Conservation (phyloP, 139 green algal genomes). For the Ettlia oleoabundans region DNA sequence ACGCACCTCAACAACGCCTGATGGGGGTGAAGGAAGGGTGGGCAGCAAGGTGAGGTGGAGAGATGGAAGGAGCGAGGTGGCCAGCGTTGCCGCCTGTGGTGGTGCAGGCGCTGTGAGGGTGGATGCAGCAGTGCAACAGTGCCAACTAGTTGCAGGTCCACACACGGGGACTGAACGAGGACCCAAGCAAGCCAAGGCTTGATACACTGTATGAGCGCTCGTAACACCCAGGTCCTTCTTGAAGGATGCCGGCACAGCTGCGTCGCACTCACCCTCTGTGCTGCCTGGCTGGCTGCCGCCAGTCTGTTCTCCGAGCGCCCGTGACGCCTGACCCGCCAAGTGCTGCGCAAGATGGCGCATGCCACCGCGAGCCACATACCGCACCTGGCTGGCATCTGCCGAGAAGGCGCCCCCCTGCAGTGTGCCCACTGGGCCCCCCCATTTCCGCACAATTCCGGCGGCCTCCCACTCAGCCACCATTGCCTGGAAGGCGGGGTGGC, state of each 20-base stretch:
- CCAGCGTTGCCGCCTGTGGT: too few relatives aligned
- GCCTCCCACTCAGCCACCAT: conserved; percentile 61
- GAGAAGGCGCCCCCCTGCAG: conserved; percentile 45
- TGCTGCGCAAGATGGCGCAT: conserved; percentile 66
- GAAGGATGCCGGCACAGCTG: too few relatives aligned
- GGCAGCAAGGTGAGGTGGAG: background rate
- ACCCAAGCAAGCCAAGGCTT: too few relatives aligned
- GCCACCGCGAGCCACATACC: conserved; percentile 61
- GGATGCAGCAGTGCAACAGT: too few relatives aligned
- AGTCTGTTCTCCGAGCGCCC: background rate
- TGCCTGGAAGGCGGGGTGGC: conserved; percentile 12
- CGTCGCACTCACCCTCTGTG: conserved; percentile 4
- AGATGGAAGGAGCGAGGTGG: too few relatives aligned
- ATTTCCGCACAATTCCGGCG: conserved; percentile 51
- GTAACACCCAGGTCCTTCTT: too few relatives aligned
- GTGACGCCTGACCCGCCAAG: conserved; percentile 42
- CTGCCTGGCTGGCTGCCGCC: background rate
- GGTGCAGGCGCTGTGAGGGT: too few relatives aligned
- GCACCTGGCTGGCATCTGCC: conserved; percentile 8
- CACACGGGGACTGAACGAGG: too few relatives aligned
- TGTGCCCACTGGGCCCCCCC: conserved; percentile 59
- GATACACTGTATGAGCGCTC: too few relatives aligned
- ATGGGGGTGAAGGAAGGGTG: conserved; percentile 6
- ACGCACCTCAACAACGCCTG: conserved; percentile 42
- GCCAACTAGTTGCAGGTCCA: too few relatives aligned